Conservation (phyloP, 1,284 basidiomycete species). For the Gymnopus androsaceus region DNA sequence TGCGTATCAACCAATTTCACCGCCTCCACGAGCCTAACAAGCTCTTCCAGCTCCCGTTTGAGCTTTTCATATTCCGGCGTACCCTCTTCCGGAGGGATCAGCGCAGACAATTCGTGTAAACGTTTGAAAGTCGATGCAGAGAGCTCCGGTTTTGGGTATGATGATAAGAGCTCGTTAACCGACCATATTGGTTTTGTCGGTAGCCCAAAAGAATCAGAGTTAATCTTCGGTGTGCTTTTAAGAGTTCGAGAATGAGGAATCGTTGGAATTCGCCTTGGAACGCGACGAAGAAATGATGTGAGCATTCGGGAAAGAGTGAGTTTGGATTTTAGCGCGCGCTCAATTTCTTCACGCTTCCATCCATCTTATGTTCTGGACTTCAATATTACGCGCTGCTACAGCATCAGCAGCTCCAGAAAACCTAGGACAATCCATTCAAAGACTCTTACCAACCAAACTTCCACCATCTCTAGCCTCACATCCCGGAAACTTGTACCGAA, state of each 20-base stretch:
- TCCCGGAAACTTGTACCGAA: constrained; percentile 66
- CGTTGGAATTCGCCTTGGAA: constrained; percentile 13
- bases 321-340: constrained; percentile 27
- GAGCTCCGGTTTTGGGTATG: constrained; percentile 68
- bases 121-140: constrained; percentile 55
- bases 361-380: constrained; percentile 34
- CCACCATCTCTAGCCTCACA: constrained; percentile 59
- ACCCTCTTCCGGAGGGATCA: constrained; percentile 60
- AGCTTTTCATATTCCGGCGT: constrained; percentile 51
- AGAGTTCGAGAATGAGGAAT: constrained; percentile 5
- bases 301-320: constrained; percentile 27
- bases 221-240: constrained; percentile 9
- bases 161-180: constrained; percentile 68
- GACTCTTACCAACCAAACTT: constrained; percentile 49
- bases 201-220: constrained; percentile 58
- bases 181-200: constrained; percentile 74
- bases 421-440: constrained; percentile 48
- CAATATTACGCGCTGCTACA: constrained; percentile 21
- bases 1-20: constrained; percentile 63
- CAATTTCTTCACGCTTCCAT: constrained; percentile 15
- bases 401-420: constrained; percentile 21
- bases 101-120: constrained; percentile 70
- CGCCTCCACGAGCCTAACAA: constrained; percentile 75
- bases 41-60: constrained; percentile 62
- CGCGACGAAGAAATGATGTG: constrained; percentile 20